Evolutionary conservation across 768 basidiomycete genomes (phyloP), one percentile per base, ranked within the genome.

Genomic region (Gymnopilus junonius): DNA sequence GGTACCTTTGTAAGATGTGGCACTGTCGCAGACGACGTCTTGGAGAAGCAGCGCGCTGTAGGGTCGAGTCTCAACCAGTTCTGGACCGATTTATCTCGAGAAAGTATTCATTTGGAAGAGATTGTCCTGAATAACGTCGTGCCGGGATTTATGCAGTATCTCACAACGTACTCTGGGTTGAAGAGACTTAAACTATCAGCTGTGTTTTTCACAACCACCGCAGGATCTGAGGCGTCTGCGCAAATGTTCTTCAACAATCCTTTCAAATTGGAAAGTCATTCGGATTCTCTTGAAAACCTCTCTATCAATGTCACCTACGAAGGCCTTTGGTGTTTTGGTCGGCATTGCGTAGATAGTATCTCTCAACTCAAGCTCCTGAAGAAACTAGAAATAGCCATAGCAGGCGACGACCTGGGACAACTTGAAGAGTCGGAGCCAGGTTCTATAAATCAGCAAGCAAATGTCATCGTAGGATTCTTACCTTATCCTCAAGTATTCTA

Each of bases 311-410:
- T 35, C 34, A 37, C 35, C 2, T 61, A 32, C 15, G 59, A 61
- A 17, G 59, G 59, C 10, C 37, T 42, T 17, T 61, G 59, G 59
- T 61, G 37, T 20, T 45, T 61, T 39, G 59, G 51, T 15, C 21
- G 14, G 2, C 51, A 55, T 21, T 55, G 55, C 20, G 4, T 27
- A 34, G 25, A 29, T 25, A 10, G 17, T 3, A 12, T 50, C 14
- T 20, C 14, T 21, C 46, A 31, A 17, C 25, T 50, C 3, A 31
- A 31, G 14, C 15, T 2, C 1, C 29, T 50, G 1, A 50, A 21
- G 27, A 27, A 29, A 12, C 29, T 50, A 4, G 27, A 5, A 15
- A 15, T 50, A 3, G 15, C 14, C 29, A 15, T 50, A n/a, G n/a
- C n/a, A n/a, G n/a, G n/a, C n/a, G n/a, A n/a, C n/a, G n/a, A n/a